Percentiles rank a stretch among this genome's conserved stretches.
phyloP scores from a whole-genome alignment of 1,284 basidiomycete genomes.

The Flammula alnicola region DNA sequence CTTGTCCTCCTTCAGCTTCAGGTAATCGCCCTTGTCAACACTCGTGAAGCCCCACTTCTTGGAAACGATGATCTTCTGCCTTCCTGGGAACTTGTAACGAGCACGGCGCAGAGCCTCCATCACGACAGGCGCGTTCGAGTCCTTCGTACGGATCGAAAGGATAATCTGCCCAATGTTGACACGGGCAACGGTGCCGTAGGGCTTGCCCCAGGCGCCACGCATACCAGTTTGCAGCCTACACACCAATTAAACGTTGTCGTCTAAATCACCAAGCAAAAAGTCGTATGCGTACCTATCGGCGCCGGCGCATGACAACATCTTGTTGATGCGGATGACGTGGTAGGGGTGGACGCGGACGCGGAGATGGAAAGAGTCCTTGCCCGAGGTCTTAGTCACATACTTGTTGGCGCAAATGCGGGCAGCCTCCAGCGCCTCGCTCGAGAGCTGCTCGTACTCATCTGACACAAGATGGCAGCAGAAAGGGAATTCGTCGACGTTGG shows the following conservation, averaged over 20 bases:
- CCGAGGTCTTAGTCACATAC: conserved; percentile 97
- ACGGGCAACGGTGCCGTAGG: conserved; percentile 94
- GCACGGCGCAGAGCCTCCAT: conserved; percentile 97
- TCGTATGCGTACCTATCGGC: conserved; percentile 87
- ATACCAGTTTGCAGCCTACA: conserved; percentile 95
- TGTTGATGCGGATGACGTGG: conserved; percentile 99
- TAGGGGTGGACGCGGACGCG: conserved; percentile 97
- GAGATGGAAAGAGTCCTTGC: conserved; percentile 99
- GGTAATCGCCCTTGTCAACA: conserved; percentile 90
- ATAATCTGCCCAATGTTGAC: conserved; percentile 98
- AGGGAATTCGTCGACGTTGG: conserved; percentile 96
- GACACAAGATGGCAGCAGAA: conserved; percentile 97
- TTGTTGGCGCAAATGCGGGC: conserved; percentile 99
- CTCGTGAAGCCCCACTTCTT: conserved; percentile 99
- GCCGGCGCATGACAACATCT: conserved; percentile 99
- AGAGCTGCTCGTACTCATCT: conserved; percentile 98
- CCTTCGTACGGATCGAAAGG: conserved; percentile 94
- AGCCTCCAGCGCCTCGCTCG: conserved; percentile 95
- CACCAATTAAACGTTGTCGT: background rate
- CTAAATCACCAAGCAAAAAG: background rate
- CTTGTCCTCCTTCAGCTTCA: conserved; percentile 88
- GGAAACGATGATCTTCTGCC: conserved; percentile 98
- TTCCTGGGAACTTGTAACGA: conserved; percentile 99
- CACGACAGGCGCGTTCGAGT: conserved; percentile 86
- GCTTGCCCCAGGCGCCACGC: conserved; percentile 99